Evolutionary conservation across 2,329 filamentous ascomycete genomes (phyloP), one percentile per base, ranked within the genome.

Genomic region (Venturia carpophila): DNA sequence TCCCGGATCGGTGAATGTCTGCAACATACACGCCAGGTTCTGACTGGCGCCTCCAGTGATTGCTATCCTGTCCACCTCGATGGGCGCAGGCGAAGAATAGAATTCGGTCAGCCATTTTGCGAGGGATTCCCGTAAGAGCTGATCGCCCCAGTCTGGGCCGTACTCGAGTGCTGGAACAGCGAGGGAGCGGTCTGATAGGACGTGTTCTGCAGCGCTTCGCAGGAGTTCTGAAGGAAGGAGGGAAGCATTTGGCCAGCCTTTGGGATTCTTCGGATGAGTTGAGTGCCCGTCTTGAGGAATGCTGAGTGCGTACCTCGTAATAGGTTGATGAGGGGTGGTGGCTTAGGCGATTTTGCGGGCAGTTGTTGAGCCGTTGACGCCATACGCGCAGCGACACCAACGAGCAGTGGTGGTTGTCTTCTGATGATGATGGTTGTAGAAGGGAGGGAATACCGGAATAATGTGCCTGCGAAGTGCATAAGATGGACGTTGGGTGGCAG

Each of bases 1-100:
- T 2, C 80, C 75, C 0, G 90, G 89, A 73, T 96, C 92, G 0
- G 91, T 89, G 72, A 89, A 96, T 39, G 89, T 89, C 74, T 89
- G 85, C 62, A 96, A 77, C 4, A 96, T 78, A 71, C 86, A 89
- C 0, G 89, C 91, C 2, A 96, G 75, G 72, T 87, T 92, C 79
- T 96, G 92, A 69, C 86, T 90, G 3, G 92, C 92, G 19, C 92
- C 92, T 56, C 92, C 91, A 0, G 90, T 90, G 73, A 96, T 87
- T 72, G 87, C 89, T 64, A 96, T 87, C 41, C 90, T 82, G 2
- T 84, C 80, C 4, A 81, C 71, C 17, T 76, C 71, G 56, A 86
- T 77, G 1, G 77, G 73, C 3, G 75, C 69, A 7, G 65, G 49
- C 2, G 78, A 77, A 39, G 73, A 68, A 72, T 91, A 93, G 70